Evolutionary conservation across 2,329 filamentous ascomycete genomes (phyloP), one percentile per base, ranked within the genome.

Genomic region (Penicillium decumbens): DNA sequence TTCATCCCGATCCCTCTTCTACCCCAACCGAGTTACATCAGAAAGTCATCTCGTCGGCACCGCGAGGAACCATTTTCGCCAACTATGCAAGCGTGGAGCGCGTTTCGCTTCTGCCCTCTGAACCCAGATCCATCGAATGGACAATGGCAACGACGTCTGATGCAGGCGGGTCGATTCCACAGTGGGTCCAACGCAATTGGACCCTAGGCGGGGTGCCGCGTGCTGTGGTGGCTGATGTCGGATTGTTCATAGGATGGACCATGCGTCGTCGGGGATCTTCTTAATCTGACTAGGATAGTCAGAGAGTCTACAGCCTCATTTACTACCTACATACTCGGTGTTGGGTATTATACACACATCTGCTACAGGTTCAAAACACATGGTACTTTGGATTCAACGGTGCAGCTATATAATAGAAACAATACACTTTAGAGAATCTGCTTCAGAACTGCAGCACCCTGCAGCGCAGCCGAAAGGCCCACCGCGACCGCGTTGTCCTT

Each of bases 61-160:
- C 68, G 0, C 58, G 57, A 9, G 53, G 60, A 29, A 54, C 60
- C 1, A 59, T 69, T 28, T 66, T 68, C 41, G 67, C 65, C 24
- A 57, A 60, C 18, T 70, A 71, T 46, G 64, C 64, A 2, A 68
- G 67, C 47, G 56, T 70, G n/a, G 69, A 71, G 51, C 60, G 56
- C 23, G 62, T 69, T 2, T 45, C 52, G 7, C 42, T 56, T 28
- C 39, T 53, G 3, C 29, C 53, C 15, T 4, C 18, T 12, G 33
- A 38, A 24, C 37, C 42, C 13, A 44, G 40, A 61, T 37, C 35
- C 6, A 50, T 60, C 23, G 61, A 68, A 37, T 72, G 69, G 68
- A 64, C 58, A 3, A 70, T 71, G 67, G 67, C 65, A 3, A 71
- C 68, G 6, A 65, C 65, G 8, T 70, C 67, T 13, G 60, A 71